phyloP scores from a whole-genome alignment of 2,329 filamentous ascomycete genomes.

The Zymoseptoria brevis region DNA sequence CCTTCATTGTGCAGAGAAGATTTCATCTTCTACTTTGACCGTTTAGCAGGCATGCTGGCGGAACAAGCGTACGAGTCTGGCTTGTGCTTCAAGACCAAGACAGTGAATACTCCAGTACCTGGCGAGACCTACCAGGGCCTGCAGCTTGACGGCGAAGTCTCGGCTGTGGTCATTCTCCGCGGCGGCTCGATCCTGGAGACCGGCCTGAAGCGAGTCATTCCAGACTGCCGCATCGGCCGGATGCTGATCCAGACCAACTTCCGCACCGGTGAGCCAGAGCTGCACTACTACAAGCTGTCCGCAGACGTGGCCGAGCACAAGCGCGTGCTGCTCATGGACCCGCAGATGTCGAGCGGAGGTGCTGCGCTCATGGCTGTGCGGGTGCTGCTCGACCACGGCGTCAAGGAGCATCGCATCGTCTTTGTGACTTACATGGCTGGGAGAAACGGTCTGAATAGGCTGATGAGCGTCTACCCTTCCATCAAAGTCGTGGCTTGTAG shows the following conservation, averaged over 20 bases:
- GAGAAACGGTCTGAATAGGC: slow-evolving; percentile 69
- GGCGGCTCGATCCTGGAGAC: slow-evolving; percentile 84
- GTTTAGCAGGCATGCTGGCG: slow-evolving; percentile 73
- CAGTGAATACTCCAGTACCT: slow-evolving; percentile 60
- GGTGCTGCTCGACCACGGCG: slow-evolving; percentile 90
- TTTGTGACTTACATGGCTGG: slow-evolving; percentile 91
- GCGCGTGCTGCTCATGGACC: slow-evolving; percentile 78
- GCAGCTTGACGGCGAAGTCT: slow-evolving; percentile 60
- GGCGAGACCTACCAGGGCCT: slow-evolving; percentile 65
- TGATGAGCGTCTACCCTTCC: slow-evolving; percentile 81
- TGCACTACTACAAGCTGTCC: slow-evolving; percentile 81
- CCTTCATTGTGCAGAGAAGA: slow-evolving; percentile 73
- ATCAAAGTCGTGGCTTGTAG: slow-evolving; percentile 80
- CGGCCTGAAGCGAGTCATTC: slow-evolving; percentile 80
- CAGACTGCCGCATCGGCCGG: slow-evolving; percentile 82
- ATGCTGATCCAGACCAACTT: slow-evolving; percentile 80
- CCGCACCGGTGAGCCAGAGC: slow-evolving; percentile 78
- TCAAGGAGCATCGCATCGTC: slow-evolving; percentile 74
- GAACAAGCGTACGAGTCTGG: slow-evolving; percentile 71
- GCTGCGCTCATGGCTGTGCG: slow-evolving; percentile 86
- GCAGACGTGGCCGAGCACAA: slow-evolving; percentile 65
- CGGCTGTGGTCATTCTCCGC: slow-evolving; percentile 79
- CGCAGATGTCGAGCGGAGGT: slow-evolving; percentile 90
- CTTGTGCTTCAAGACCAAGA: slow-evolving; percentile 56
- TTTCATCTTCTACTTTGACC: slow-evolving; percentile 96